These are phyloP conservation scores for Daldinia decipiens DNA, from an alignment of 495 filamentous ascomycete species.

Conservation along the genomic window DNA sequence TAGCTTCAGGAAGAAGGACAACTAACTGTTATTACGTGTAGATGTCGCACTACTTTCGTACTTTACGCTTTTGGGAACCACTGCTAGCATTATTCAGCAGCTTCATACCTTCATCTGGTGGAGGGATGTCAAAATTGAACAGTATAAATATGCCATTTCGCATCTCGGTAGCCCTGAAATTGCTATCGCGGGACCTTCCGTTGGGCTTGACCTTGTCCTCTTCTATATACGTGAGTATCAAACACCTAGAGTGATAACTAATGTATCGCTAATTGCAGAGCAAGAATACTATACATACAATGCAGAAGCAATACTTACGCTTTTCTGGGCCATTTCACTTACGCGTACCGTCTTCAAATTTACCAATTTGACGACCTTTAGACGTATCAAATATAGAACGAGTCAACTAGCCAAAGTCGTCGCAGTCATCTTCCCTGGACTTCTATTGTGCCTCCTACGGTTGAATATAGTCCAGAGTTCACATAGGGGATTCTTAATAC, in stretches of 20 bases:
- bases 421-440: slow-evolving; percentile 49
- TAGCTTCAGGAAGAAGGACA: background rate
- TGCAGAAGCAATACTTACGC: slow-evolving; percentile 57
- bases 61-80: slow-evolving; percentile 51
- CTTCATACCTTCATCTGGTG: slow-evolving; percentile 56
- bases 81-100: slow-evolving; percentile 59
- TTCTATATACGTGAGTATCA: slow-evolving; percentile 57
- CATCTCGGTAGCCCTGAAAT: slow-evolving; percentile 55
- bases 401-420: slow-evolving; percentile 51
- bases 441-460: slow-evolving; percentile 54
- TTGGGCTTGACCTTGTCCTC: slow-evolving; percentile 55
- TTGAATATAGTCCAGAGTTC: slow-evolving; percentile 44
- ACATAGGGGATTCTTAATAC: slow-evolving; percentile 49
- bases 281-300: slow-evolving; percentile 63
- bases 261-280: background rate
- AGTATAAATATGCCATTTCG: slow-evolving; percentile 51
- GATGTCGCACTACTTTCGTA: slow-evolving; percentile 57
- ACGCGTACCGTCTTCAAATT: slow-evolving; percentile 52
- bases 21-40: slow-evolving; percentile 35
- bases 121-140: slow-evolving; percentile 54
- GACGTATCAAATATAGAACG: slow-evolving; percentile 40
- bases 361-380: slow-evolving; percentile 25
- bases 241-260: too few species aligned
- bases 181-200: slow-evolving; percentile 57
- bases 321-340: slow-evolving; percentile 59